A percentile compares a stretch with the other conserved stretches of the same genome.
Conservation (phyloP, 78 protist genomes). For the Chrysochromulina tobinii region DNA sequence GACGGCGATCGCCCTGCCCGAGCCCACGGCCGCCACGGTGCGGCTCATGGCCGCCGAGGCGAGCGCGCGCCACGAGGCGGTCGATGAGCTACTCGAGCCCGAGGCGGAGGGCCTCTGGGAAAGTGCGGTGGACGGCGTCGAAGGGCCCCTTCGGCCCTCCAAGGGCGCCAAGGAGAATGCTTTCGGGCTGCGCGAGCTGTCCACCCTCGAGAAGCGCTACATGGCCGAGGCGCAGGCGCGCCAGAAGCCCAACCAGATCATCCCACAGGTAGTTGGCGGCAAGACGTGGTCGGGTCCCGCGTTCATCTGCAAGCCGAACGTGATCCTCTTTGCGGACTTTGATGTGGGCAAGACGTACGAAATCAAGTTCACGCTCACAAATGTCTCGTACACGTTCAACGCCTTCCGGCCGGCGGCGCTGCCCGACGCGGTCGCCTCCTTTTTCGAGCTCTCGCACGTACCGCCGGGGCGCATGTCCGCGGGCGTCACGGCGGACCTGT, state of each 20-base stretch:
- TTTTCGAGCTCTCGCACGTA: slow-evolving; percentile 2
- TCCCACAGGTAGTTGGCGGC: slow-evolving; percentile 40
- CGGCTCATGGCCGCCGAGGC: not conserved
- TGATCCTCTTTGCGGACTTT: slow-evolving; percentile 41
- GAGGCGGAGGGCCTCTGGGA: not conserved
- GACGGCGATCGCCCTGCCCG: not conserved
- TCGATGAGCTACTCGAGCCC: slow-evolving; percentile 8
- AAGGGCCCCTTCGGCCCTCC: too few relatives aligned
- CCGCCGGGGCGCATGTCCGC: slow-evolving; percentile 55
- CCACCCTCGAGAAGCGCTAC: not conserved
- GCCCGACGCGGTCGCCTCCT: not conserved
- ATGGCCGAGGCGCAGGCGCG: not conserved
- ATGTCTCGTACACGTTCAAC: slow-evolving; percentile 55
- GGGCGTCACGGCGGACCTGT: not conserved
- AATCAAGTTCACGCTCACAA: slow-evolving; percentile 23
- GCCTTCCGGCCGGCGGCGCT: slow-evolving; percentile 35
- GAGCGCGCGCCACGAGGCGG: not conserved
- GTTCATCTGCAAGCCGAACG: slow-evolving; percentile 23
- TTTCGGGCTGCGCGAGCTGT: not conserved
- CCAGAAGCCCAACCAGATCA: not conserved
- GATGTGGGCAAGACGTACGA: slow-evolving; percentile 36
- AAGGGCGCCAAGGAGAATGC: not conserved
- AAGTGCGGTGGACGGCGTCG: not conserved
- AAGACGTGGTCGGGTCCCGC: slow-evolving; percentile 41
- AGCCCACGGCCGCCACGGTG: not conserved